These are phyloP conservation scores for Penicillium sp. DNA, from an alignment of 2,329 filamentous ascomycete species.

Conservation along the genomic window DNA sequence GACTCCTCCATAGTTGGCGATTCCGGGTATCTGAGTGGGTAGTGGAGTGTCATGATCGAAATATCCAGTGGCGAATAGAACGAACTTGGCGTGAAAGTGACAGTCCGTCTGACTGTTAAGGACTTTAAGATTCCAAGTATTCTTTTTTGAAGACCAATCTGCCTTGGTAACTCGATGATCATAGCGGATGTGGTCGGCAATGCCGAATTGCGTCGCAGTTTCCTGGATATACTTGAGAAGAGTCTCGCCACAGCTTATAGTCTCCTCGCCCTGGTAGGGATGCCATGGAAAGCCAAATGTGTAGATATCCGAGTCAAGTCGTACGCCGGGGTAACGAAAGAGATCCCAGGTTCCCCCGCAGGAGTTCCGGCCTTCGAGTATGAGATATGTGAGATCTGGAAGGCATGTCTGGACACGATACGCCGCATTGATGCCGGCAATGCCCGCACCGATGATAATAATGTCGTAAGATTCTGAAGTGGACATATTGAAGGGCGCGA, in stretches of 20 bases:
- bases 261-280: constrained; percentile 45
- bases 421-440: constrained; percentile 69
- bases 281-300: constrained; percentile 67
- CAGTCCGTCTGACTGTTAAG: constrained; percentile 31
- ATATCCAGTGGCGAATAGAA: constrained; percentile 66
- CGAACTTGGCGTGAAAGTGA: constrained; percentile 41
- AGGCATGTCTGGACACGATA: constrained; percentile 62
- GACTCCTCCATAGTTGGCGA: constrained; percentile 63
- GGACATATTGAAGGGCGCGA: too few relatives aligned
- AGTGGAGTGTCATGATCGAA: constrained; percentile 69
- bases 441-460: constrained; percentile 67
- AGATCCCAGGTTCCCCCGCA: constrained; percentile 76
- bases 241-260: too few relatives aligned
- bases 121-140: constrained; percentile 54
- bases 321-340: constrained; percentile 72
- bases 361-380: constrained; percentile 63
- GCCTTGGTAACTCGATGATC: constrained; percentile 50
- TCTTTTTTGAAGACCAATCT: constrained; percentile 55
- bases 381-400: constrained; percentile 57
- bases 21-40: constrained; percentile 61
- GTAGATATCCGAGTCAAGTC: constrained; percentile 60
- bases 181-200: constrained; percentile 56
- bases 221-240: constrained; percentile 50
- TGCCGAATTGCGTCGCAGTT: constrained; percentile 50
- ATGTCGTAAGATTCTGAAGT: constrained; percentile 39